Base-by-base conservation (phyloP, 164 flowering plant genomes). In the Pachysandra terminalis region DNA sequence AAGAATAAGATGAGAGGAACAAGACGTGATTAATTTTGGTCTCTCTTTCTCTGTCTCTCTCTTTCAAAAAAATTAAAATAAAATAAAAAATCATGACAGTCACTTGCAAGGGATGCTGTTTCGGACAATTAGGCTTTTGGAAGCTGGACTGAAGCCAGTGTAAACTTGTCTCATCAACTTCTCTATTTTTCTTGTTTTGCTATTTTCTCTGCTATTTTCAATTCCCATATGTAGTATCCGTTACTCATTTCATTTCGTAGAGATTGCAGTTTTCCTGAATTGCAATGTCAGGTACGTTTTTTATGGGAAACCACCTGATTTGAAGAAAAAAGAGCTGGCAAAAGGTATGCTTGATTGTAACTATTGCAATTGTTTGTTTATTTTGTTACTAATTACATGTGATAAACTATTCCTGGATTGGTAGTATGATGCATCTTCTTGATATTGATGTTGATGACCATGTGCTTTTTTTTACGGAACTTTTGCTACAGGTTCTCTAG, bases 131-230 rank as follows among this genome's bases (percentile, higher is more conserved):
- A 84, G 98, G 74, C 96, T 96, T 67, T 79, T 96, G 71, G 99
- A 96, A 80, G 80, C 98, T 68, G 99, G 97, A 78, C 73, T 93
- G 41, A 93, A 93, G 84, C 99, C 99, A 27, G 85, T 90, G 99
- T 93, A 83, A 51, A 61, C 61, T 70, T 2, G 54, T 64, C 59
- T 64, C 56, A 59, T 25, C 21, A 17, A n/a, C 25, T 12, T 45
- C 8, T 41, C 16, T 19, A 19, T 17, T 48, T 14, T 54, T n/a
- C n/a, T n/a, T n/a, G n/a, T n/a, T n/a, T n/a, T n/a, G n/a, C n/a
- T n/a, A n/a, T n/a, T n/a, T n/a, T n/a, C n/a, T n/a, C n/a, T 63
- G 26, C 21, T 28, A 32, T 35, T 10, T 19, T 19, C 40, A 48
- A 1, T 21, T 16, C 10, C 13, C 19, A 35, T 22, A n/a, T 45